Evolutionary conservation across 345 rosid species (phyloP).

Genomic region (Clarkia xantiana): DNA sequence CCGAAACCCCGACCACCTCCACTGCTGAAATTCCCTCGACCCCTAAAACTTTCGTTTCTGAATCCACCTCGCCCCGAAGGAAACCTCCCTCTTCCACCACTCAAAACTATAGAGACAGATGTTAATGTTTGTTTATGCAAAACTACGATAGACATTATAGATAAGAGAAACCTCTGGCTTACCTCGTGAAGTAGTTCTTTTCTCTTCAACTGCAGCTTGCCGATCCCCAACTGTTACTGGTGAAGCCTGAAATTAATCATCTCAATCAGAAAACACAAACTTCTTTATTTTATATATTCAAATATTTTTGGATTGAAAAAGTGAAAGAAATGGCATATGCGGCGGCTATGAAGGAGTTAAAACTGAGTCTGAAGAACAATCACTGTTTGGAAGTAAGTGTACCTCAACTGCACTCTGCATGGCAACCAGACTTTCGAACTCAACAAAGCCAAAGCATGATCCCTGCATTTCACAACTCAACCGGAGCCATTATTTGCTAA

Average conservation of each 20-base stretch:
- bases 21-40: conserved; percentile 6
- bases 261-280: not conserved
- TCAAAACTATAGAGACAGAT: conserved; percentile 2
- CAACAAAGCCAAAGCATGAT: conserved; percentile 62
- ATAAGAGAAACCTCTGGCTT: conserved; percentile 7
- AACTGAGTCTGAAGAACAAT: no score
- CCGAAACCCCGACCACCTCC: conserved; percentile 12
- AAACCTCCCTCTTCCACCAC: conserved; percentile 13
- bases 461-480: conserved; percentile 29
- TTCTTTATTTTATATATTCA: no score
- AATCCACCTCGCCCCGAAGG: conserved; percentile 10
- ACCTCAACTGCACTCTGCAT: conserved; percentile 53
- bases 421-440: conserved; percentile 35
- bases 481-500: not conserved
- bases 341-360: not conserved
- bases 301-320: not conserved
- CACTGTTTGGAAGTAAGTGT: conserved; percentile 8
- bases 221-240: conserved; percentile 44
- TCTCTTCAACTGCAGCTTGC: conserved; percentile 53
- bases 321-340: not conserved
- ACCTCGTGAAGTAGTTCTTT: conserved; percentile 62
- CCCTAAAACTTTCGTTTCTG: conserved; percentile 13
- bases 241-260: conserved; percentile 43
- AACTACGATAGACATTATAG: not conserved
- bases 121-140: not conserved